A percentile compares a stretch with the other conserved stretches of the same genome.
Evolutionary conservation across 768 basidiomycete species (phyloP).

Genomic region (Termitomyces sp.): DNA sequence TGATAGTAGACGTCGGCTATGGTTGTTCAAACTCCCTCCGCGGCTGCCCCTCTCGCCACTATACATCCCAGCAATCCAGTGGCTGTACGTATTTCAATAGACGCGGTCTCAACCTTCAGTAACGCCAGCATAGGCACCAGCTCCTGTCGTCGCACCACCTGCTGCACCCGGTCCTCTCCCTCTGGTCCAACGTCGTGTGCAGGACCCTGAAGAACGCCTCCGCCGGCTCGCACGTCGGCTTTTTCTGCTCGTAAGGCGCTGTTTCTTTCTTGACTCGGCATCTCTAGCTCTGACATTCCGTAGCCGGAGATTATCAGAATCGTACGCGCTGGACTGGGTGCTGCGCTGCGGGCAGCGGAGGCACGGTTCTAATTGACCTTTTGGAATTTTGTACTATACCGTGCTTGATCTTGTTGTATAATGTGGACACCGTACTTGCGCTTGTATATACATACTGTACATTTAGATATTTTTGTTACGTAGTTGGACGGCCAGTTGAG

Average conservation of each 20-base stretch:
- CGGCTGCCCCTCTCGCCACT: not conserved
- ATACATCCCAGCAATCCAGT: not conserved
- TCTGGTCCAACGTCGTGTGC: slow-evolving; percentile 10
- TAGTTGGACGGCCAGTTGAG: no score
- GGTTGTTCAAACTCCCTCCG: no score
- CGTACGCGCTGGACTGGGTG: not conserved
- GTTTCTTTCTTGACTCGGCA: not conserved
- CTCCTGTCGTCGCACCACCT: not conserved
- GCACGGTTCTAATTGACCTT: not conserved
- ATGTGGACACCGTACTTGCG: no score
- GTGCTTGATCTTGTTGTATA: no score
- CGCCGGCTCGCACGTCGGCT: not conserved
- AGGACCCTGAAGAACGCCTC: slow-evolving; percentile 5
- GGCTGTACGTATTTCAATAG: not conserved
- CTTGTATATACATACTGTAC: no score
- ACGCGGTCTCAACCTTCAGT: not conserved
- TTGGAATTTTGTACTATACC: no score
- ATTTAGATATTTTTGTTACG: no score
- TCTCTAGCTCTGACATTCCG: not conserved
- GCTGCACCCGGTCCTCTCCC: not conserved
- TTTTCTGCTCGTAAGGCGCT: not conserved
- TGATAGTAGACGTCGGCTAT: not conserved
- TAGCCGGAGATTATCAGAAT: not conserved
- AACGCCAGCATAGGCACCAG: not conserved
- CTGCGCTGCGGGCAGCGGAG: not conserved